Percentiles rank a stretch among this genome's conserved stretches.
phyloP scores from a whole-genome alignment of 2,329 filamentous ascomycete genomes.

The Sclerotinia sclerotiorum region DNA sequence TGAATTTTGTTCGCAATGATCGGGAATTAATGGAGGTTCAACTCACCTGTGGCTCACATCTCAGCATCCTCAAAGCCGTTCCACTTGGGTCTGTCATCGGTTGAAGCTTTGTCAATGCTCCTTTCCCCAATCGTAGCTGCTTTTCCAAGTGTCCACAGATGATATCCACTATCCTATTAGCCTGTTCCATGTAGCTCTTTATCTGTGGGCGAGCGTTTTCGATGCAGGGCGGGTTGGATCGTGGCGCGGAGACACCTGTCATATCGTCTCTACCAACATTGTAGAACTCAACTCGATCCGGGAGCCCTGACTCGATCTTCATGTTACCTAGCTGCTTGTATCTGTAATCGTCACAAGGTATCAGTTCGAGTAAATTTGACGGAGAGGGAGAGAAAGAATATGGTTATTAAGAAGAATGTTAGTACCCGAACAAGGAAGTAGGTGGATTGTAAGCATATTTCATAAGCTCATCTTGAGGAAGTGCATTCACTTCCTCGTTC shows the following conservation, averaged over 20 bases:
- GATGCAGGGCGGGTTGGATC: conserved; percentile 4
- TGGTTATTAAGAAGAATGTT: neutral
- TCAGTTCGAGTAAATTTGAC: neutral
- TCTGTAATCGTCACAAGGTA: neutral
- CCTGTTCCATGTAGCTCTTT: conserved; percentile 2
- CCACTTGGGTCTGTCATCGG: conserved; percentile 9
- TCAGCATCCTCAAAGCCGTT: conserved; percentile 22
- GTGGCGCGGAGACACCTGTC: neutral
- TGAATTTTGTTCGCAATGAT: conserved; percentile 32
- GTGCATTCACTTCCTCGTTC: conserved; percentile 7
- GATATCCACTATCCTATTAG: neutral
- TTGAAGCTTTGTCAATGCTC: conserved; percentile 46
- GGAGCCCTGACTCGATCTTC: neutral
- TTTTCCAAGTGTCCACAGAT: neutral
- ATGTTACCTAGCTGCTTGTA: neutral
- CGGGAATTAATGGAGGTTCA: neutral
- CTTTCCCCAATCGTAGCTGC: conserved; percentile 12
- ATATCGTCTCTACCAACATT: conserved; percentile 6
- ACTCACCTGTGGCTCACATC: conserved; percentile 25
- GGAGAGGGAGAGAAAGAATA: neutral
- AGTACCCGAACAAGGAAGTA: neutral
- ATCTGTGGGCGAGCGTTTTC: neutral
- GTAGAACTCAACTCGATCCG: neutral
- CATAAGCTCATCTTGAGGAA: neutral
- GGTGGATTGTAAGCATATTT: neutral